phyloP scores from a whole-genome alignment of 2,329 filamentous ascomycete genomes.

The Epichloe typhina region DNA sequence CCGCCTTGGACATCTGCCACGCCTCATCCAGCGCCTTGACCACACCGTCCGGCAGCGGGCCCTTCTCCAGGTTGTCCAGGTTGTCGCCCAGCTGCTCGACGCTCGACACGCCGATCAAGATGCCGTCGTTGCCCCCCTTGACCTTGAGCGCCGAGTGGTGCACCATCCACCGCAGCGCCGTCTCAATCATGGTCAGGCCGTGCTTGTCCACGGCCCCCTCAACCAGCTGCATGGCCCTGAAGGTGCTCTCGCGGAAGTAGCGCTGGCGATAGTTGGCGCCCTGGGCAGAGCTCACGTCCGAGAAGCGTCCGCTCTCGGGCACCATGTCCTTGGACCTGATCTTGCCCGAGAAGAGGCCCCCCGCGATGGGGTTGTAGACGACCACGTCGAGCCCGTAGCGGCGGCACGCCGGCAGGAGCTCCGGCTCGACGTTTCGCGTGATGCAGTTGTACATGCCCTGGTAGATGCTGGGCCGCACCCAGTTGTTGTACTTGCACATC shows the following conservation, averaged over 20 bases:
- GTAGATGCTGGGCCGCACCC: conserved; percentile 74
- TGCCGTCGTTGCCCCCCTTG: conserved; percentile 41
- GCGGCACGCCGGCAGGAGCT: conserved; percentile 60
- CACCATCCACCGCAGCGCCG: conserved; percentile 57
- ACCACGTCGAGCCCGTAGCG: conserved; percentile 70
- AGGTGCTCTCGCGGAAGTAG: conserved; percentile 57
- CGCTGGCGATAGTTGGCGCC: conserved; percentile 49
- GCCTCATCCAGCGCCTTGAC: conserved; percentile 63
- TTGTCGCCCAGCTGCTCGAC: conserved; percentile 44
- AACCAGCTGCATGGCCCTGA: conserved; percentile 52
- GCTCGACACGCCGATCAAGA: conserved; percentile 47
- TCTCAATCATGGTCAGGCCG: conserved; percentile 56
- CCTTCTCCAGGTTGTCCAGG: conserved; percentile 47
- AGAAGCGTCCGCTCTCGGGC: conserved; percentile 58
- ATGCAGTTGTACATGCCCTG: conserved; percentile 83
- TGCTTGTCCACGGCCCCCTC: conserved; percentile 56
- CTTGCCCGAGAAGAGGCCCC: conserved; percentile 74
- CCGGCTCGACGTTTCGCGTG: conserved; percentile 60
- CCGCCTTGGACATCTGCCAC: conserved; percentile 56
- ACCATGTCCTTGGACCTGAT: conserved; percentile 52
- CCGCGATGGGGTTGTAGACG: conserved; percentile 71
- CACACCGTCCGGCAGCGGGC: conserved; percentile 64
- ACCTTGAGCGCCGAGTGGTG: conserved; percentile 53
- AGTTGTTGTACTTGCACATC: conserved; percentile 64
- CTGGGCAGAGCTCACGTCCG: conserved; percentile 35